Conservation (phyloP, 805 yeast genomes). For the Wickerhamiella galacta region DNA sequence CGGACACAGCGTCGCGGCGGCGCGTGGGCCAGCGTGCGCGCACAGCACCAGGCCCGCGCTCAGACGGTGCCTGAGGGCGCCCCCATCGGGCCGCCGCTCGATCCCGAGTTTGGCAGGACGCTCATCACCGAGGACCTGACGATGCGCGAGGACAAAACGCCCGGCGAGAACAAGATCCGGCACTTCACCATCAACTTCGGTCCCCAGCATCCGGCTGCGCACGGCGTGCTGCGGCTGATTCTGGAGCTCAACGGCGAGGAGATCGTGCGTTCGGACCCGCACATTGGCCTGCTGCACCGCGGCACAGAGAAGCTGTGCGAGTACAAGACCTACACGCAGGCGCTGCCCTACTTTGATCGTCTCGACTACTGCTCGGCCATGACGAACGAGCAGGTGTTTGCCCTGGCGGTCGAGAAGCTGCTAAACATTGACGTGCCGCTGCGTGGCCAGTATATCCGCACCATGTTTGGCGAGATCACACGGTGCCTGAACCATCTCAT, state of each 20-base stretch:
- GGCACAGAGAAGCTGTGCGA: slow-evolving; percentile 84
- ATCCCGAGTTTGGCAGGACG: slow-evolving; percentile 18
- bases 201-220: slow-evolving; percentile 92
- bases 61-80: slow-evolving; percentile 11
- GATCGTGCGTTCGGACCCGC: slow-evolving; percentile 75
- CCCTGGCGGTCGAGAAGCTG: slow-evolving; percentile 71
- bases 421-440: slow-evolving; percentile 72
- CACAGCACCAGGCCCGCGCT: slow-evolving; percentile 5
- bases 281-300: slow-evolving; percentile 72
- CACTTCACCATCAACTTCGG: slow-evolving; percentile 84
- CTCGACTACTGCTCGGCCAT: slow-evolving; percentile 73
- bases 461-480: slow-evolving; percentile 75
- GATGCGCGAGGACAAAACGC: slow-evolving; percentile 11
- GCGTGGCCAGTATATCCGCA: slow-evolving; percentile 71
- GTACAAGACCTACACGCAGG: slow-evolving; percentile 73
- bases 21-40: no score
- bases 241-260: slow-evolving; percentile 81
- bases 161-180: slow-evolving; percentile 37
- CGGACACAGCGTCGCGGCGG: no score
- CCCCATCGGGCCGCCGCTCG: slow-evolving; percentile 21
- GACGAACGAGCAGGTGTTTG: slow-evolving; percentile 77
- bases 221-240: slow-evolving; percentile 76
- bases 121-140: slow-evolving; percentile 20
- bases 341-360: slow-evolving; percentile 76
- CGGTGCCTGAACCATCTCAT: slow-evolving; percentile 69